Evolutionary conservation across 371 early-diverging fungal genomes (phyloP).

Genomic region (Apophysomyces variabilis): DNA sequence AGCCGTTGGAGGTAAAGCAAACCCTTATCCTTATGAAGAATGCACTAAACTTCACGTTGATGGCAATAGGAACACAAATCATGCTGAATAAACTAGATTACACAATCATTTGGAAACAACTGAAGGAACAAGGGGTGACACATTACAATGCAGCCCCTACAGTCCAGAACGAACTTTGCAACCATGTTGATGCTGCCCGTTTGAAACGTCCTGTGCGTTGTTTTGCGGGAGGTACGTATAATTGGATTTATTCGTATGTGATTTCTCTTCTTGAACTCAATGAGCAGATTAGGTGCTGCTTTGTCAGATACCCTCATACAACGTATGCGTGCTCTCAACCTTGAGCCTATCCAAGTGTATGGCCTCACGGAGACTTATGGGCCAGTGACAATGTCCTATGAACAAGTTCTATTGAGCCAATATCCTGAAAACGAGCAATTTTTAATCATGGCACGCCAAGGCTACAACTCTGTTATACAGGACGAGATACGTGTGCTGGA

Average conservation of each 20-base stretch:
- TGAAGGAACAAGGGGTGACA: constrained; percentile 43
- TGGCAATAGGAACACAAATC: constrained; percentile 38
- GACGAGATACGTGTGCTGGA: constrained; percentile 58
- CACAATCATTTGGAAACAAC: constrained; percentile 49
- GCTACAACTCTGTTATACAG: constrained; percentile 46
- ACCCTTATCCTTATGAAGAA: too few species aligned
- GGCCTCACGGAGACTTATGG: constrained; percentile 62
- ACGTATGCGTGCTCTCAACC: constrained; percentile 42
- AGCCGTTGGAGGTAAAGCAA: constrained; percentile 36
- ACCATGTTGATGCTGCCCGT: constrained; percentile 44
- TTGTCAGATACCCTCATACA: constrained; percentile 51
- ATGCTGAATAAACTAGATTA: constrained; percentile 56
- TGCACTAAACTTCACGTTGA: too few species aligned
- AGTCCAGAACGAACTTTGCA: constrained; percentile 53
- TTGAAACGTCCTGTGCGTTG: constrained; percentile 39
- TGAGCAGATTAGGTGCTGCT: constrained; percentile 39
- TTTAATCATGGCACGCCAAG: constrained; percentile 48
- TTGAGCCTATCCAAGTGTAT: constrained; percentile 57
- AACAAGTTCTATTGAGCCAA: constrained; percentile 26
- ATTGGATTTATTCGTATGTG: not conserved
- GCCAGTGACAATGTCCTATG: constrained; percentile 32
- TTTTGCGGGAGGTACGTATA: constrained; percentile 36
- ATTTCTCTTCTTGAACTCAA: not conserved
- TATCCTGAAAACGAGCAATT: constrained; percentile 36
- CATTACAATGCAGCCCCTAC: constrained; percentile 63